Base-by-base conservation (phyloP, 2,329 filamentous ascomycete genomes). In the Colletotrichum sp. region DNA sequence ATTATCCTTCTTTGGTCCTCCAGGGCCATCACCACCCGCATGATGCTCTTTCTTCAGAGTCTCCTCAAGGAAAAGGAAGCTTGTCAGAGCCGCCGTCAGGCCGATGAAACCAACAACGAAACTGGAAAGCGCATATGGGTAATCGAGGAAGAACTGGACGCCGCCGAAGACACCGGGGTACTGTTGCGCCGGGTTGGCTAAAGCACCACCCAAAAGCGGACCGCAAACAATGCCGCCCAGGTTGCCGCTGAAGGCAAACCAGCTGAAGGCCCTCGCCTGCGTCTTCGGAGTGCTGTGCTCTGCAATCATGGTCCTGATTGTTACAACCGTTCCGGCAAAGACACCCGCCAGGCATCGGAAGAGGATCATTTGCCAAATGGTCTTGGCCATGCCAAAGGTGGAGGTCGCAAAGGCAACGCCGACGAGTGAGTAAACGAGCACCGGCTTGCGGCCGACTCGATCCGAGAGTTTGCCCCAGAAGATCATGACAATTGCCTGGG, bases 401-500 rank as follows among this genome's bases (percentile, higher is more conserved):
- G 89, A 88, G 0, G 91, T 93, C 0, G 90, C 88, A 15, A 92
- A 71, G 1, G 90, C 85, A 49, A 95, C 89, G 55, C 95, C 95
- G 16, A 89, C 79, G 8, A 96, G 85, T 1, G 93, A 95, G 79
- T 88, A 86, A 4, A 96, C 88, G 13, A 97, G 89, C 1, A 95
- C 89, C 0, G 94, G 94, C 78, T 95, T 95, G 60, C 95, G 90
- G 36, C 95, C 95, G 52, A 93, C 84, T 9, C 90, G 89, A 83
- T 97, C 95, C 5, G 86, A 87, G 24, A 84, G 82, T 21, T 86
- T 87, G 66, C 94, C 94, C 93, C 95, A 96, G 77, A 89, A 85
- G 30, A 96, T 90, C 92, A 96, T 95, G 74, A 96, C 90, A n/a
- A 91, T 72, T 89, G 95, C 95, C 83, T 96, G 94, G 0, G 93